Percentiles rank a stretch among this genome's conserved stretches.
These are phyloP conservation scores for Wickerhamiella qilinensis DNA, from an alignment of 805 yeast genomes.

Conservation along the genomic window DNA sequence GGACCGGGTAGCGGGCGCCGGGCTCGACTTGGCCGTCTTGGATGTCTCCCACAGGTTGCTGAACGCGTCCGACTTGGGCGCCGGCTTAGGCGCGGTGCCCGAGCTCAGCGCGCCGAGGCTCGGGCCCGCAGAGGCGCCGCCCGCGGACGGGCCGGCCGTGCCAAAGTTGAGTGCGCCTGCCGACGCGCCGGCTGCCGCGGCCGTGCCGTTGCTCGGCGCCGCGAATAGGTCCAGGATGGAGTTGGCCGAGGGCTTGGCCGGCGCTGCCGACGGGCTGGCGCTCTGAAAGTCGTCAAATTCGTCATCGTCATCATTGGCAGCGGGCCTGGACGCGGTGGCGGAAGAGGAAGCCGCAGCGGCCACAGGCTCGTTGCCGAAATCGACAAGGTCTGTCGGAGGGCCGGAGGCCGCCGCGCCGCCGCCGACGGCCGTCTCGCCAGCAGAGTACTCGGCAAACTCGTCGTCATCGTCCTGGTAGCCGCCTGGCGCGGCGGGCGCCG, in stretches of 20 bases:
- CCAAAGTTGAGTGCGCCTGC: conserved; percentile 4
- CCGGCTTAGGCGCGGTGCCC: conserved; percentile 8
- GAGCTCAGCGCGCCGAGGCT: not conserved
- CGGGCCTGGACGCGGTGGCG: not conserved
- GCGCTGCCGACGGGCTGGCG: conserved; percentile 30
- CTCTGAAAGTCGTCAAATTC: conserved; percentile 51
- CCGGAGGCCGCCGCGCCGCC: not conserved
- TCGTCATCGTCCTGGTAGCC: too few relatives aligned
- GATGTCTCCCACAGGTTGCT: conserved; percentile 25
- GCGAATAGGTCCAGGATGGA: conserved; percentile 15
- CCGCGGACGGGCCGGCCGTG: not conserved
- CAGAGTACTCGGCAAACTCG: conserved; percentile 17
- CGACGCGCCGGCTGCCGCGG: conserved; percentile 6
- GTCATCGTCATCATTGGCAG: conserved; percentile 25
- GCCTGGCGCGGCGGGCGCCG: too few relatives aligned
- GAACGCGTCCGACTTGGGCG: conserved; percentile 22
- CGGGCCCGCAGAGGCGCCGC: too few relatives aligned
- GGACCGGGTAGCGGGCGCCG: conserved; percentile 8
- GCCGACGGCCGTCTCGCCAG: conserved; percentile 9
- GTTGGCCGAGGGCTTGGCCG: conserved; percentile 10
- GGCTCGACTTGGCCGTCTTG: too few relatives aligned
- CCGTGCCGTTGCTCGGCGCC: conserved; percentile 10
- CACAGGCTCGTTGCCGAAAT: not conserved
- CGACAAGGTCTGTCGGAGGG: not conserved
- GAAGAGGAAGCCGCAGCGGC: not conserved